Base-by-base conservation (phyloP, 1,284 basidiomycete genomes). In the Fomitiporia mediterranea region DNA sequence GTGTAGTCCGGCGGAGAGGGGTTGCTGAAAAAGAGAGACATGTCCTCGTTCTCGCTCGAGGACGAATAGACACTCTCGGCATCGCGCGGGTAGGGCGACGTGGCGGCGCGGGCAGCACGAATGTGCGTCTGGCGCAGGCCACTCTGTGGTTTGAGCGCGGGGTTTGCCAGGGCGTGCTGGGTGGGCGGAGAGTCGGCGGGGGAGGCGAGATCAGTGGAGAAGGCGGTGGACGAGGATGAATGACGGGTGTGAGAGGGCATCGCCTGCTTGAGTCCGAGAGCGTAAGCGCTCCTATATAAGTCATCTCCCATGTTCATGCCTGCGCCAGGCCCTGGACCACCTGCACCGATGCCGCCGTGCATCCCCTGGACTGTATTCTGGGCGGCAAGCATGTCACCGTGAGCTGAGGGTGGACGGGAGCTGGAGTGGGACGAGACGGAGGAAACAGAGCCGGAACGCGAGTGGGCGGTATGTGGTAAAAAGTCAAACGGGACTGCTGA, bases 61-160 rank as follows among this genome's bases (percentile, higher is more conserved):
- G 88, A 90, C 11, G 89, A 91, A 66, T 91, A 88, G 59, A 90
- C 86, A 67, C 83, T 86, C 73, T 90, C 87, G 21, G 84, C 82
- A 67, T 91, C 89, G 59, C 89, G 81, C 56, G 88, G 85, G 70
- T 91, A 91, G 38, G 88, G 88, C 54, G 87, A 89, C 39, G 86
- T 83, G 53, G 83, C 84, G 54, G 79, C 84, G 63, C 87, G 81
- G 58, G 87, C 86, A 60, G 62, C 59, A 42, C 62, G 60, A 54
- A 60, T 56, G 49, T 88, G 82, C 68, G 83, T 83, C 70, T 90
- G 88, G 64, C 86, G 83, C 62, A 85, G 77, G 63, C 85, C 84
- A 64, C 79, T 80, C 17, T 23, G 19, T 4, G 39, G 8, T 73
- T 89, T 87, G 62, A 87, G 77, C 51, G 83, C 77, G 61, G 83